Evolutionary conservation across 495 filamentous ascomycete genomes (phyloP).

Genomic region (Parathielavia appendiculata): DNA sequence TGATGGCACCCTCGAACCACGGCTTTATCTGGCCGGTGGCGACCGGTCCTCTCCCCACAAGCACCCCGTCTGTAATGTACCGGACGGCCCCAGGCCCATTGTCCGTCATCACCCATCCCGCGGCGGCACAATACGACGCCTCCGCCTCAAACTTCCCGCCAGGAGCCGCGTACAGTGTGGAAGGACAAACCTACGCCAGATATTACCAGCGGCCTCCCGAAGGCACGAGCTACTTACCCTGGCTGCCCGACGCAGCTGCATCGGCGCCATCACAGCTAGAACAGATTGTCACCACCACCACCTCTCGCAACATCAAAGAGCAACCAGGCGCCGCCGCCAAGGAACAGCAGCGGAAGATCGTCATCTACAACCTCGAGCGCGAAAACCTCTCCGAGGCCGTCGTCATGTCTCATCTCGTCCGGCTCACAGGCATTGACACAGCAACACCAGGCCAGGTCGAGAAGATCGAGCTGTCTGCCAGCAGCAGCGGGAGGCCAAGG

Average conservation of each 20-base stretch:
- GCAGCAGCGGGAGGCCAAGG: conserved; percentile 4
- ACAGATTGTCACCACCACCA: not conserved
- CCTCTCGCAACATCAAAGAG: not conserved
- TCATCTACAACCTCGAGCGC: conserved; percentile 7
- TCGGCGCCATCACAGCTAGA: not conserved
- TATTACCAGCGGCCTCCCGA: not conserved
- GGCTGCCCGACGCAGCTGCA: not conserved
- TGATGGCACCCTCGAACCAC: not conserved
- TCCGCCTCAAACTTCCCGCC: not conserved
- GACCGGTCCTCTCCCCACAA: not conserved
- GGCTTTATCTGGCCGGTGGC: not conserved
- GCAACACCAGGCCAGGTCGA: conserved; percentile 8
- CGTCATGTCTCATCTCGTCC: not conserved
- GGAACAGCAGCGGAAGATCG: conserved; percentile 15
- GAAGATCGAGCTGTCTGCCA: conserved; percentile 6
- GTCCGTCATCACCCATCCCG: not conserved
- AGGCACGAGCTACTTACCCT: not conserved
- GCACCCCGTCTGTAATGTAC: not conserved
- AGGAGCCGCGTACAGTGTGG: not conserved
- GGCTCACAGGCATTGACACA: not conserved
- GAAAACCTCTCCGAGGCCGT: not conserved
- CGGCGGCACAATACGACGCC: not conserved
- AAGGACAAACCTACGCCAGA: not conserved
- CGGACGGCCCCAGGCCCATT: not conserved
- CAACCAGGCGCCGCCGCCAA: not conserved